Percentiles rank a stretch among this genome's conserved stretches.
phyloP scores from a whole-genome alignment of 345 rosid genomes.

The Excoecaria agallocha region DNA sequence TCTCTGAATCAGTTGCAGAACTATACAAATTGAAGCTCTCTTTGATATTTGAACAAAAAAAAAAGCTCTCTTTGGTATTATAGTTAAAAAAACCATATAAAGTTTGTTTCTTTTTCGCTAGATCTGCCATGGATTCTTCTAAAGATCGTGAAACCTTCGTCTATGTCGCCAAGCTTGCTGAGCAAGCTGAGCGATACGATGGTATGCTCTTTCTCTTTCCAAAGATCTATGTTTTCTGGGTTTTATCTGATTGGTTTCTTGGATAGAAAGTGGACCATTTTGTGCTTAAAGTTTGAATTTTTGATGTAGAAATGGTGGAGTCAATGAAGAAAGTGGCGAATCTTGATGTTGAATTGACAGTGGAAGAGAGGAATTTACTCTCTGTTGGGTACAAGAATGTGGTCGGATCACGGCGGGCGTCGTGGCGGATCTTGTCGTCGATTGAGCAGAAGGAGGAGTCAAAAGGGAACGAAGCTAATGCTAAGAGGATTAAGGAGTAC shows the following conservation, averaged over 20 bases:
- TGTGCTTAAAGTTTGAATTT: background rate
- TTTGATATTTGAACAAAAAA: no score
- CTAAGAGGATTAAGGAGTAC: conserved; percentile 47
- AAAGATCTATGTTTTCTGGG: conserved; percentile 9
- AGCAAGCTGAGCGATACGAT: conserved; percentile 67
- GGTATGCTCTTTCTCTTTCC: conserved; percentile 22
- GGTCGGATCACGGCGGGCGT: conserved; percentile 63
- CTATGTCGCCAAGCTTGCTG: conserved; percentile 64
- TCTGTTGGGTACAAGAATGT: conserved; percentile 74
- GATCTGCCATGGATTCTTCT: conserved; percentile 34
- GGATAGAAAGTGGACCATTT: background rate
- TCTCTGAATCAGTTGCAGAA: background rate
- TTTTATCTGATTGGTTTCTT: background rate
- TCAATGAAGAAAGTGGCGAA: conserved; percentile 60
- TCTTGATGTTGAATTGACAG: conserved; percentile 48
- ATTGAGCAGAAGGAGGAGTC: conserved; percentile 69
- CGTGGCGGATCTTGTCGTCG: conserved; percentile 63
- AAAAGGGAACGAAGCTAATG: conserved; percentile 46
- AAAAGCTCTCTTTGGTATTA: no score
- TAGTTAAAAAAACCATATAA: no score
- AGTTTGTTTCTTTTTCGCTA: no score
- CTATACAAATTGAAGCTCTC: no score
- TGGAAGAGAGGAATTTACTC: conserved; percentile 63
- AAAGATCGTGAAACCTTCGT: conserved; percentile 46
- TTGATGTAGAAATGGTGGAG: conserved; percentile 57